phyloP scores from a whole-genome alignment of 306 rosid species.

The Purshia tridentata region DNA sequence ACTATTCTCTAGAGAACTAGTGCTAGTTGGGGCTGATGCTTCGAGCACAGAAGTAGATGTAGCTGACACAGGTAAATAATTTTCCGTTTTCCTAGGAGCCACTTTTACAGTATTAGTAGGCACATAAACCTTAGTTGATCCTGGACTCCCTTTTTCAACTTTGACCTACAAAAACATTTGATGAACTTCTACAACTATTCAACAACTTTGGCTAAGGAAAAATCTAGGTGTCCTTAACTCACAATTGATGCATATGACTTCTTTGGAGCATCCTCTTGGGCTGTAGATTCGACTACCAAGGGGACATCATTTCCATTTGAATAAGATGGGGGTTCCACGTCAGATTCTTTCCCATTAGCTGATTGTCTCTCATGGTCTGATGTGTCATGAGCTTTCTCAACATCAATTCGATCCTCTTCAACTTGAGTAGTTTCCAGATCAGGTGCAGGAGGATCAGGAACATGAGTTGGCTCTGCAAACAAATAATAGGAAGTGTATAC shows the following conservation, averaged over 20 bases:
- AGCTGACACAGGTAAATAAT: slow-evolving; percentile 29
- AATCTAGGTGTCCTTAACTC: slow-evolving; percentile 30
- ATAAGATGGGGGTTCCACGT: slow-evolving; percentile 36
- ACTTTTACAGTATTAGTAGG: slow-evolving; percentile 47
- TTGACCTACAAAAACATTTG: slow-evolving; percentile 53
- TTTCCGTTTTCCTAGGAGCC: slow-evolving; percentile 41
- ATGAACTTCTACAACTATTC: slow-evolving; percentile 28
- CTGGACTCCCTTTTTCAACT: slow-evolving; percentile 54
- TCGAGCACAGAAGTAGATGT: slow-evolving; percentile 47
- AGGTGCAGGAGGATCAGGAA: slow-evolving; percentile 50
- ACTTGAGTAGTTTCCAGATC: slow-evolving; percentile 38
- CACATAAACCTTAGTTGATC: slow-evolving; percentile 50
- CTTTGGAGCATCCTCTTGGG: slow-evolving; percentile 59
- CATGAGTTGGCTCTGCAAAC: slow-evolving; percentile 40
- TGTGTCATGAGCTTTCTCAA: slow-evolving; percentile 42
- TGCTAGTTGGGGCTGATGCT: slow-evolving; percentile 35
- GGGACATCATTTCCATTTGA: slow-evolving; percentile 51
- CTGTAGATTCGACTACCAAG: slow-evolving; percentile 35
- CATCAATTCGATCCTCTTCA: slow-evolving; percentile 32
- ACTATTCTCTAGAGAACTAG: slow-evolving; percentile 38
- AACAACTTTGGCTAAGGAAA: slow-evolving; percentile 20
- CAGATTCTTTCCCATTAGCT: slow-evolving; percentile 37
- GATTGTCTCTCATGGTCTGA: slow-evolving; percentile 42
- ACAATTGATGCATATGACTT: slow-evolving; percentile 79
- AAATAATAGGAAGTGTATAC: slow-evolving; percentile 15